Base-by-base conservation (phyloP, 768 basidiomycete genomes). In the Cyclocybe cylindracea region DNA sequence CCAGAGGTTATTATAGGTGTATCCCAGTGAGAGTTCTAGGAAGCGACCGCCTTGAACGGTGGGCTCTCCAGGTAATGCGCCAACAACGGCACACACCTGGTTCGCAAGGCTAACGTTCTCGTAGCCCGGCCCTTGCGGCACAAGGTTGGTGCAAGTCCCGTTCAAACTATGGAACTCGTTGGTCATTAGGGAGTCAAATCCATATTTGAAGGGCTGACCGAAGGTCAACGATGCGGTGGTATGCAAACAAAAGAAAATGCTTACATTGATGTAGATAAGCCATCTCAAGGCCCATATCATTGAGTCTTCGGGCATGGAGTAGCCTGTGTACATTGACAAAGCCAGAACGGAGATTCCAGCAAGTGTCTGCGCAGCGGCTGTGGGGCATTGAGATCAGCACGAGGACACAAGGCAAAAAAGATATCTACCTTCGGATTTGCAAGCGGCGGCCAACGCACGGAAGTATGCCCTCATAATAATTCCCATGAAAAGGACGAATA, bases 101-200 rank as follows among this genome's bases (percentile, higher is more conserved):
- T 91, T 89, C 0, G 56, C 69, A 10, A 85, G 57, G 4, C 72
- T 63, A 29, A 84, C 66, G 38, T 73, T 72, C 53, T 79, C 78
- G 54, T 89, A 89, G 1, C 79, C 78, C 0, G 83, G 68, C 2
- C 86, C 86, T 8, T 68, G 71, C 3, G 87, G 84, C 1, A 83
- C 80, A 13, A 87, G 66, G 39, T 70, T 64, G 33, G 83, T 66
- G 60, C 85, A 85, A 18, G 69, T 63, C 39, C 84, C 89, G 4
- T 85, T 65, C 6, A 87, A 69, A 0, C 79, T 84, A 54, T 78
- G 80, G 70, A 93, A 92, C 66, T 94, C 91, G 69, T 93, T 94
- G 32, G 81, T 73, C 60, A 94, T 71, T 36, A 91, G 63, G 2
- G 80, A 73, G 58, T 92, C 89, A 63, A 93, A 92, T 13, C 46